Evolutionary conservation across 2,329 filamentous ascomycete species (phyloP).

Genomic region (Escovopsis sp.): DNA sequence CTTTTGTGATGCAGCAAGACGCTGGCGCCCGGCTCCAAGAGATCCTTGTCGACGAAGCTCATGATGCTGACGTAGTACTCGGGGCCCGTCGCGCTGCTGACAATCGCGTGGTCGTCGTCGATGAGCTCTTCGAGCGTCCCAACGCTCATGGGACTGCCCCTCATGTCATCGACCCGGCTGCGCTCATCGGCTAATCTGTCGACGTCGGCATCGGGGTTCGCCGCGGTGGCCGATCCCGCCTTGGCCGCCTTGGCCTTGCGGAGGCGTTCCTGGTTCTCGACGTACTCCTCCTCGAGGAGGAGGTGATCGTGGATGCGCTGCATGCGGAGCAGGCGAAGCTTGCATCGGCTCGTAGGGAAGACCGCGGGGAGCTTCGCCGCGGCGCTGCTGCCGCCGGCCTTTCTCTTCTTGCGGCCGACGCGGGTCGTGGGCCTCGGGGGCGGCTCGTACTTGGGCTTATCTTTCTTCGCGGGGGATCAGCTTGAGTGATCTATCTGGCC

Average conservation of each 20-base stretch:
- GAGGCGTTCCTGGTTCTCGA: slow-evolving; percentile 94
- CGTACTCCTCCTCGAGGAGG: slow-evolving; percentile 92
- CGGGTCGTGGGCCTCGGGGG: slow-evolving; percentile 93
- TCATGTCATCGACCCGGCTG: slow-evolving; percentile 92
- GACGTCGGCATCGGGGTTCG: slow-evolving; percentile 43
- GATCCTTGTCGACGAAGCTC: slow-evolving; percentile 98
- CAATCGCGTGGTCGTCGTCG: slow-evolving; percentile 97
- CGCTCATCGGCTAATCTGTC: slow-evolving; percentile 92
- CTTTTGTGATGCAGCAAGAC: slow-evolving; percentile 95
- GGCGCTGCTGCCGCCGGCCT: slow-evolving; percentile 80
- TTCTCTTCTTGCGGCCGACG: slow-evolving; percentile 97
- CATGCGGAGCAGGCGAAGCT: slow-evolving; percentile 92
- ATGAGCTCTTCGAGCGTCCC: slow-evolving; percentile 97
- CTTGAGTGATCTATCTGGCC: neutral
- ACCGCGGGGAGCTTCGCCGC: slow-evolving; percentile 89
- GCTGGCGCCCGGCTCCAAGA: slow-evolving; percentile 89
- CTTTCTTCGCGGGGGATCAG: slow-evolving; percentile 51
- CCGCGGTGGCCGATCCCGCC: slow-evolving; percentile 50
- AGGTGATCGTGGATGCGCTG: slow-evolving; percentile 97
- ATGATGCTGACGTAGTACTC: slow-evolving; percentile 99
- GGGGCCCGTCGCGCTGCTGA: slow-evolving; percentile 90
- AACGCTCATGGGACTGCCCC: slow-evolving; percentile 95
- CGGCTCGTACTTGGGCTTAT: slow-evolving; percentile 99
- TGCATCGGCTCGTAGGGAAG: slow-evolving; percentile 93
- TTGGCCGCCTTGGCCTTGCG: slow-evolving; percentile 80